Conservation (phyloP, 805 yeast genomes). For the Cyberlindnera sargentensis region DNA sequence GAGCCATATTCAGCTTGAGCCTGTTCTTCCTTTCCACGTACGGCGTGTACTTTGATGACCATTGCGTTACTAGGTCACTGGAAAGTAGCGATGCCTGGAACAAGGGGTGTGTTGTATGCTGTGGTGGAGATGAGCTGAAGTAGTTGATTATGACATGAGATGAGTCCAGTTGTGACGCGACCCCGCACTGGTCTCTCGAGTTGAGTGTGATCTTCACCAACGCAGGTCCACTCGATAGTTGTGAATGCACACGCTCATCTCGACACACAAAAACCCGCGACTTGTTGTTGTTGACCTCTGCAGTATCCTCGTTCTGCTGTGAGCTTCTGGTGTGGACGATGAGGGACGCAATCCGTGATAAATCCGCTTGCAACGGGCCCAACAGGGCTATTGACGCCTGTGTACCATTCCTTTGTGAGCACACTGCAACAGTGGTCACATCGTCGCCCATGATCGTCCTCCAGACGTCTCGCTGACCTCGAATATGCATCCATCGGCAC, state of each 20-base stretch:
- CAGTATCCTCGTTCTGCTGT: constrained; percentile 3
- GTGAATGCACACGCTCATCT: neutral
- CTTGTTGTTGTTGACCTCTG: constrained; percentile 15
- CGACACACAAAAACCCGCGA: constrained; percentile 13
- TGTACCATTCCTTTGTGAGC: neutral
- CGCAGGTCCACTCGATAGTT: constrained; percentile 4
- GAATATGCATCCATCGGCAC: too few relatives aligned
- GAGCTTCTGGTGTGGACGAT: constrained; percentile 9
- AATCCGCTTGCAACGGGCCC: constrained; percentile 8
- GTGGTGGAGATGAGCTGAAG: neutral
- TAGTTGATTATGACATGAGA: constrained; percentile 5
- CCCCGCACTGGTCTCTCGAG: constrained; percentile 16
- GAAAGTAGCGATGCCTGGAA: neutral
- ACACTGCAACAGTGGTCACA: neutral
- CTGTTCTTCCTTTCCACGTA: constrained; percentile 4
- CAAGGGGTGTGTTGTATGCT: neutral
- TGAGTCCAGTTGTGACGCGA: constrained; percentile 4
- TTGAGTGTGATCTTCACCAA: constrained; percentile 14
- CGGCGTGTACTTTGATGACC: too few relatives aligned
- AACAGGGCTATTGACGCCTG: constrained; percentile 1
- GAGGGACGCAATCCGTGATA: constrained; percentile 10
- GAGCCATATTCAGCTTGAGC: constrained; percentile 18
- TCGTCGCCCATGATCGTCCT: neutral
- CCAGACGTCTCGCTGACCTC: too few relatives aligned
- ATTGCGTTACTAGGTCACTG: neutral